These are phyloP conservation scores for Sanghuangporus baumii DNA, from an alignment of 1,284 basidiomycete genomes.

Conservation along the genomic window DNA sequence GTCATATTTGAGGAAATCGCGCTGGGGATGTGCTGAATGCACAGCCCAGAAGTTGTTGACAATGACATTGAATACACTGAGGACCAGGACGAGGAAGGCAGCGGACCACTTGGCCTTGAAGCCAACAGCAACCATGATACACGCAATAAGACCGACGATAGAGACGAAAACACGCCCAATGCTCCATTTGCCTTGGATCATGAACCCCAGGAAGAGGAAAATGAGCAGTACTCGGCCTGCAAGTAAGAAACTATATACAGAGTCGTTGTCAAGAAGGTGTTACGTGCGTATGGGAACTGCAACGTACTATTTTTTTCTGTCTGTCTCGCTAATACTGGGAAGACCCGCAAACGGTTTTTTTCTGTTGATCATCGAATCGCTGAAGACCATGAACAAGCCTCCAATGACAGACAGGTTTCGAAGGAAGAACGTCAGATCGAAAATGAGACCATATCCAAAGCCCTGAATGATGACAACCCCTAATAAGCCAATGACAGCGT, in stretches of 20 bases:
- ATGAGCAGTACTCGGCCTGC: constrained; percentile 96
- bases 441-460: constrained; percentile 91
- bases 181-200: constrained; percentile 90
- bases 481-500: constrained; percentile 85
- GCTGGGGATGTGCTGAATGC: constrained; percentile 87
- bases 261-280: background rate
- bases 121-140: constrained; percentile 95
- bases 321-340: constrained; percentile 87
- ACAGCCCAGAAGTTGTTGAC: constrained; percentile 99
- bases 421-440: constrained; percentile 99
- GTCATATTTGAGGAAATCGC: constrained; percentile 97
- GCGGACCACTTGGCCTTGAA: constrained; percentile 99
- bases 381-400: constrained; percentile 96
- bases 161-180: constrained; percentile 83
- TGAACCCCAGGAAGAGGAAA: constrained; percentile 98
- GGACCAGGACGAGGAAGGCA: constrained; percentile 89
- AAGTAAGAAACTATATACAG: constrained; percentile 75
- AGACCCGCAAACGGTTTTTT: constrained; percentile 91
- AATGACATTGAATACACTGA: constrained; percentile 95
- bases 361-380: constrained; percentile 85
- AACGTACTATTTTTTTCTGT: constrained; percentile 95
- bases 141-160: constrained; percentile 85
- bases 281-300: background rate
- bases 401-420: constrained; percentile 91
- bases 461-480: constrained; percentile 93